Conservation (phyloP, 352 stramenopile genomes). For the Globisporangium uncinulatum region DNA sequence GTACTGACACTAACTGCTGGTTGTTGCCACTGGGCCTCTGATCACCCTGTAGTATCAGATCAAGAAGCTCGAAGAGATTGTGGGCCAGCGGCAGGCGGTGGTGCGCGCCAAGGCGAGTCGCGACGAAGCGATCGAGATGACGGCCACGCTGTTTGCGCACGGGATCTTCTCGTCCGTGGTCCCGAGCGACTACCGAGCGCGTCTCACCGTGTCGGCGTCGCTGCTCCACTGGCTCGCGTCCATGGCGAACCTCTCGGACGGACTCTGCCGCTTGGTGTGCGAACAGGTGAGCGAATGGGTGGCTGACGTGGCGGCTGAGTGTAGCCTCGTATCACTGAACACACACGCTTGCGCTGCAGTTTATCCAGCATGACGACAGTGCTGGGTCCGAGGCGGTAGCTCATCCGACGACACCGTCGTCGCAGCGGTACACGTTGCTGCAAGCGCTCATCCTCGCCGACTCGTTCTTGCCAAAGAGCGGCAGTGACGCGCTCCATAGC, state of each 20-base stretch:
- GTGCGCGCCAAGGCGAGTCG: slow-evolving; percentile 57
- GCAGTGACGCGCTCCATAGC: slow-evolving; percentile 85
- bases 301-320: not conserved
- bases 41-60: slow-evolving; percentile 56
- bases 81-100: slow-evolving; percentile 68
- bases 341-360: not conserved
- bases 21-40: too few species aligned
- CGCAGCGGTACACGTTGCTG: slow-evolving; percentile 42
- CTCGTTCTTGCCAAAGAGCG: slow-evolving; percentile 72
- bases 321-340: not conserved
- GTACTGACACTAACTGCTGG: not conserved
- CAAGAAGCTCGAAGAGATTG: slow-evolving; percentile 72
- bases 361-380: slow-evolving; percentile 10
- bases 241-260: slow-evolving; percentile 75
- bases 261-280: slow-evolving; percentile 79
- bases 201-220: slow-evolving; percentile 55
- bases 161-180: slow-evolving; percentile 81
- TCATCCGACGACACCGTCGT: slow-evolving; percentile 3
- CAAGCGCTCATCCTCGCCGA: slow-evolving; percentile 82
- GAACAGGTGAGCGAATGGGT: slow-evolving; percentile 35
- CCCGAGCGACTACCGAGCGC: slow-evolving; percentile 69
- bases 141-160: slow-evolving; percentile 50
- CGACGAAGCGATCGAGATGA: slow-evolving; percentile 73
- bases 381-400: slow-evolving; percentile 16
- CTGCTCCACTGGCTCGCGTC: slow-evolving; percentile 77